Evolutionary conservation across 208 protist species (phyloP), one percentile per base, ranked within the genome.

Genomic region (Angomonas deanei): DNA sequence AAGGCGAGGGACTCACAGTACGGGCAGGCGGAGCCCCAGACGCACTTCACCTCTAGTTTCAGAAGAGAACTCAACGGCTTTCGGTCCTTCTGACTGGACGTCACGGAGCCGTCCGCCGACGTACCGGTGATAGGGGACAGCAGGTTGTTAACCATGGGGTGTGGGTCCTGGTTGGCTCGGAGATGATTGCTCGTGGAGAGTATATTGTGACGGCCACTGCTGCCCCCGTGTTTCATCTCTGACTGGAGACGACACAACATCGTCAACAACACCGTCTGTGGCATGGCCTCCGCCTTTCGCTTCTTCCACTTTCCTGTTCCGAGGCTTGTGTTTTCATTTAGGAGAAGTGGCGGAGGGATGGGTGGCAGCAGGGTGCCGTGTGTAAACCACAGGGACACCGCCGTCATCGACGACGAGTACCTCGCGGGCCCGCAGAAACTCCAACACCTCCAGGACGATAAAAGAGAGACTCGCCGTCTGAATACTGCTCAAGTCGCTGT

Each of bases 11-110:
- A 72, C 57, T 90, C 82, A 28, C 86, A 93, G 31, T 84, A 65
- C 13, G 82, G 76, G 32, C 86, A 93, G 5, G 86, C 86, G 13
- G 78, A 73, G 15, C 86, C 86, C 86, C 86, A 93, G 0, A 74
- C 80, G 60, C 86, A 93, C 59, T 85, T 78, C 31, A 86, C 82
- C 5, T 74, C 66, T 1, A 75, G 55, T 24, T 55, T 47, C 21
- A 49, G 50, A 23, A 52, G 62, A n/a, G 61, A 21, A 21, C 28
- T 10, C 6, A 32, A 19, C 28, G 50, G 6, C 19, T 49, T 23
- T 31, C 15, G 8, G 11, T 42, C 36, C 36, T 8, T n/a, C 36
- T 8, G 11, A 15, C 11, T 15, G 15, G 8, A 8, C 8, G 36
- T 42, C 36, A 15, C 11, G 8, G 36, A n/a, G 36, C 15, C 11